These are phyloP conservation scores for Rosa rugosa DNA, from an alignment of 306 rosid species.

Conservation along the genomic window DNA sequence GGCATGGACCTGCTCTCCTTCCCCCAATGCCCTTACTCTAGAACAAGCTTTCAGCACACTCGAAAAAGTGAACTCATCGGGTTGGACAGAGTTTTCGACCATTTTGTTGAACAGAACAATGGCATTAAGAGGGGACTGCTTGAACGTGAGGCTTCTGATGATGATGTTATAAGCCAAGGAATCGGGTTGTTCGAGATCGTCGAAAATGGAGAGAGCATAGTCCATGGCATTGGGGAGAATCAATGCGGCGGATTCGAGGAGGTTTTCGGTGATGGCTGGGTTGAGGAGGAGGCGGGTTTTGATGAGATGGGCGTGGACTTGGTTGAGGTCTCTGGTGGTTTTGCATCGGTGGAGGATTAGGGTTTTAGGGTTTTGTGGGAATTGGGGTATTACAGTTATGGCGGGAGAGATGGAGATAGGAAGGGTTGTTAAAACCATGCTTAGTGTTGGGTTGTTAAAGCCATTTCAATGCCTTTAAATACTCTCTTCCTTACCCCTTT, in stretches of 20 bases:
- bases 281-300: slow-evolving; percentile 53
- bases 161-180: slow-evolving; percentile 48
- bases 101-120: slow-evolving; percentile 47
- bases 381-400: slow-evolving; percentile 31
- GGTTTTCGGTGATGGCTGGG: slow-evolving; percentile 43
- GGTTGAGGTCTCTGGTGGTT: slow-evolving; percentile 44
- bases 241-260: slow-evolving; percentile 60
- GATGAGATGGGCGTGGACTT: slow-evolving; percentile 66
- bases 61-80: slow-evolving; percentile 46
- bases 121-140: slow-evolving; percentile 42
- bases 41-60: slow-evolving; percentile 59
- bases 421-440: slow-evolving; percentile 27
- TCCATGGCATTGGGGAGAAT: slow-evolving; percentile 47
- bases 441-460: background rate
- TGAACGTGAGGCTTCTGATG: slow-evolving; percentile 44
- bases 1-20: slow-evolving; percentile 55
- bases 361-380: slow-evolving; percentile 56
- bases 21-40: slow-evolving; percentile 29
- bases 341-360: slow-evolving; percentile 50
- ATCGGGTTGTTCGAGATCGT: slow-evolving; percentile 32
- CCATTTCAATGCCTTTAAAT: background rate
- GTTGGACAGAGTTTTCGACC: slow-evolving; percentile 33
- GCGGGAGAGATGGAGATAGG: slow-evolving; percentile 27
- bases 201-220: slow-evolving; percentile 55
- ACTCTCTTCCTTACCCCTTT: background rate